A percentile compares a stretch with the other conserved stretches of the same genome.
Evolutionary conservation across 2,329 filamentous ascomycete species (phyloP).

Genomic region (Chaetomium globosum): DNA sequence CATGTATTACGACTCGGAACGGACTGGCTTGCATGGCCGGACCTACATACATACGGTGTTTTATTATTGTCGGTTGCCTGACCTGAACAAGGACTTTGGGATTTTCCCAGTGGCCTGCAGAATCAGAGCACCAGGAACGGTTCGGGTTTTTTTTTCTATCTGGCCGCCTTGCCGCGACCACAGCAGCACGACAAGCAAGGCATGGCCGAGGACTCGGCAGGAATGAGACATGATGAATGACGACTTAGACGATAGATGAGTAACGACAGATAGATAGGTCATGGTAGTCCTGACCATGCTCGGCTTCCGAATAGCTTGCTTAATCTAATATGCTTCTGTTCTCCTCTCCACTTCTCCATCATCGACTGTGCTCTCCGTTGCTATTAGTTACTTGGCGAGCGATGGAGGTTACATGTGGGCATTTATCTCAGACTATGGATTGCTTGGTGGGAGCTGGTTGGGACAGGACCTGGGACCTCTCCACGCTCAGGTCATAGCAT

Average conservation of each 20-base stretch:
- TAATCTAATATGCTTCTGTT: conserved; percentile 28
- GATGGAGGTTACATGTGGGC: background rate
- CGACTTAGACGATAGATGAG: conserved; percentile 30
- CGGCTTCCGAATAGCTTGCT: conserved; percentile 23
- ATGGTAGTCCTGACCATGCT: conserved; percentile 1
- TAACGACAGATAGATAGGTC: conserved; percentile 28
- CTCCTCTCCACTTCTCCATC: background rate
- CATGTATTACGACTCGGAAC: background rate
- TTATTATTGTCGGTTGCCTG: background rate
- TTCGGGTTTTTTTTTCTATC: background rate
- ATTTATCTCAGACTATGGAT: background rate
- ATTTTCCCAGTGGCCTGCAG: background rate
- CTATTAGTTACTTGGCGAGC: too few species aligned
- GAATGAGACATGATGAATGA: conserved; percentile 25
- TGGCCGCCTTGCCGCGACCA: background rate
- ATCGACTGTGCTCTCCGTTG: background rate
- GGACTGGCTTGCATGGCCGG: background rate
- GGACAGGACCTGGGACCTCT: too few species aligned
- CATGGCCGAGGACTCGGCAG: background rate
- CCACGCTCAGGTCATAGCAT: too few species aligned
- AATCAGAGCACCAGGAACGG: background rate
- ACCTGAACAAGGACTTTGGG: background rate
- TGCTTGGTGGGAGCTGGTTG: background rate
- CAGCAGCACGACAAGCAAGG: conserved; percentile 9
- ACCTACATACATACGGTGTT: conserved; percentile 7